Conservation (phyloP, 225 moss, liverwort and hornwort genomes). For the Climacium dendroides region DNA sequence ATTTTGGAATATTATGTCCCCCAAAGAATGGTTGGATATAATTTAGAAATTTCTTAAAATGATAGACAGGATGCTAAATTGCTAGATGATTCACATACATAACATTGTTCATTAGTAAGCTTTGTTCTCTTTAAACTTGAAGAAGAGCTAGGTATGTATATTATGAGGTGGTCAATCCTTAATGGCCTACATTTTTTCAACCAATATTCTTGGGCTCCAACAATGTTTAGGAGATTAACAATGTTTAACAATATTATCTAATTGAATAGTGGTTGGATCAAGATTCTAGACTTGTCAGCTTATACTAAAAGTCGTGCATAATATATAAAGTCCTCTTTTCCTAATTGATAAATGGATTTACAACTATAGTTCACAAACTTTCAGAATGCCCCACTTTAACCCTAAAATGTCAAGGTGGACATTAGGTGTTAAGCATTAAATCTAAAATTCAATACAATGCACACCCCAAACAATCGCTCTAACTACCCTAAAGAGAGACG, state of each 20-base stretch:
- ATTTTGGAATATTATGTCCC: background rate
- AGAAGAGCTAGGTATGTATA: too few species aligned
- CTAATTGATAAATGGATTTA: background rate
- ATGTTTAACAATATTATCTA: background rate
- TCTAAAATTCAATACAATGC: background rate
- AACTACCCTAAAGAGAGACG: background rate
- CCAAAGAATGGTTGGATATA: background rate
- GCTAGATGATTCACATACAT: background rate
- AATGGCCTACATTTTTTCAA: background rate
- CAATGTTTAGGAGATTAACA: background rate
- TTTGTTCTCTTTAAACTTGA: too few species aligned
- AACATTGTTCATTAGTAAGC: background rate
- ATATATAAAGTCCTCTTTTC: background rate
- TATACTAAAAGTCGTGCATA: fast-evolving
- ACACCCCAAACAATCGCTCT: background rate
- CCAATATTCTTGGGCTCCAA: background rate
- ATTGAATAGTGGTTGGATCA: background rate
- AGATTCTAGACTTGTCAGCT: background rate
- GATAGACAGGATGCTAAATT: too few species aligned
- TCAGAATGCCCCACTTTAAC: background rate
- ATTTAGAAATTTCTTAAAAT: background rate
- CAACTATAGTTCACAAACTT: background rate
- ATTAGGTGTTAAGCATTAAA: too few species aligned
- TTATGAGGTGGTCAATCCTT: background rate
- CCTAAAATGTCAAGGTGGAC: too few species aligned